These are phyloP conservation scores for Ramichloridium luteum DNA, from an alignment of 2,329 filamentous ascomycete species.

Conservation along the genomic window DNA sequence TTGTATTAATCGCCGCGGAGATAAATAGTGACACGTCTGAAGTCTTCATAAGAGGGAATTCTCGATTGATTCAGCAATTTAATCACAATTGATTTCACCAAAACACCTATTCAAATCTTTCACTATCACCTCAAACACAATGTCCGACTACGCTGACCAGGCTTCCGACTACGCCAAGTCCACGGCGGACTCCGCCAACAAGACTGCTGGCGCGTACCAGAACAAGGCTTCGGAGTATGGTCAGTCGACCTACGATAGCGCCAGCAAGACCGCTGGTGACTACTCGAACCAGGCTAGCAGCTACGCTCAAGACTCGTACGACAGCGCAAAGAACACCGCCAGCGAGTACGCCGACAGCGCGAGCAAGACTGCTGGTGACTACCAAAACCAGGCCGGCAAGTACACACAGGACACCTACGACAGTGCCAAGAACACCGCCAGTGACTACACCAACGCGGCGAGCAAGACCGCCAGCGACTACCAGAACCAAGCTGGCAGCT, in stretches of 20 bases:
- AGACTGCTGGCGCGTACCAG: neutral
- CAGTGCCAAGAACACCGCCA: constrained; percentile 4
- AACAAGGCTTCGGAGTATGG: too few species aligned
- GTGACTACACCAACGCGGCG: constrained; percentile 7
- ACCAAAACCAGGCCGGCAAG: constrained; percentile 8
- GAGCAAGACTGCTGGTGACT: constrained; percentile 6
- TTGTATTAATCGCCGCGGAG: neutral
- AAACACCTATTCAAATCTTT: neutral
- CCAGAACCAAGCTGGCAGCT: constrained; percentile 3
- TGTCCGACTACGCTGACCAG: constrained; percentile 1
- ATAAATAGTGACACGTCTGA: neutral
- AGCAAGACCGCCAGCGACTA: constrained; percentile 4
- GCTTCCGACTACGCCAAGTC: constrained; percentile 2
- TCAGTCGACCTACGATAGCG: too few species aligned
- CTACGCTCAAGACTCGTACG: constrained; percentile 6
- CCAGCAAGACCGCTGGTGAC: constrained; percentile 5
- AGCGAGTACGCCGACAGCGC: constrained; percentile 1
- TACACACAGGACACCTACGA: constrained; percentile 7
- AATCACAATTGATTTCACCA: too few species aligned
- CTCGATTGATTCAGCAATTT: too few species aligned
- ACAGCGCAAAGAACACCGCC: constrained; percentile 5
- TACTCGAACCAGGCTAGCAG: constrained; percentile 8
- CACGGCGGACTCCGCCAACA: constrained; percentile 1
- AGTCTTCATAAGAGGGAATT: too few species aligned
- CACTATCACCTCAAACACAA: neutral